Evolutionary conservation across 1,139 yeast genomes (phyloP), one percentile per base, ranked within the genome.

Genomic region (Pichia sp.): DNA sequence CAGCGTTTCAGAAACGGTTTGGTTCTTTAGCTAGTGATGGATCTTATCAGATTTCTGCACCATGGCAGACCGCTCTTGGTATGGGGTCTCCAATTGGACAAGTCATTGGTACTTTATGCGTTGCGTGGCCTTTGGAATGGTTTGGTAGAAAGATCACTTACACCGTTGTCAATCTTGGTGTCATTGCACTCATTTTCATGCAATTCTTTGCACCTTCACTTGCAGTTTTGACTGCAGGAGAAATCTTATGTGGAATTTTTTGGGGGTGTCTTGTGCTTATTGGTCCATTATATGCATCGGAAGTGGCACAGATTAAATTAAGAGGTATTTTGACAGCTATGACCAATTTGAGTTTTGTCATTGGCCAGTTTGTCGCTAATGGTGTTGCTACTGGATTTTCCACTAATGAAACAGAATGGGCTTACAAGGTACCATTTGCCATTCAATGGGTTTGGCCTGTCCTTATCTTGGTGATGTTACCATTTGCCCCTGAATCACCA

Each of bases 361-460:
- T 69, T 37, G 77, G 77, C 27, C 76, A 71, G 44, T 62, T 71
- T 41, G 58, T 71, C 38, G 61, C 72, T 25, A 58, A 69, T 7
- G 72, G 74, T 47, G 63, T 72, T 20, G 56, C 68, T 38, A 62
- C 64, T 44, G 71, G 62, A 19, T 55, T 62, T 37, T 55, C 59
- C 13, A 49, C 52, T 29, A 50, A 59, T 27, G 44, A 49, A 19
- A 53, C 59, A 14, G 38, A 52, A 15, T 40, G 55, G 42, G 60
- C 72, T 10, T 69, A 66, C 49, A 55, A 59, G 34, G 54, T 69
- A 20, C 75, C 77, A 1, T 69, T 66, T 50, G 75, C 71, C 1
- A 36, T 71, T 18, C 81, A 75, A 53, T 76, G 82, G 82, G 50
- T 68, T 9, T 77, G 82, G 81, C 49, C 50, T 14, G 27, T 43